A percentile compares a stretch with the other conserved stretches of the same genome.
phyloP scores from a whole-genome alignment of 108 stramenopile genomes.

The Nitzschia inconspicua region DNA sequence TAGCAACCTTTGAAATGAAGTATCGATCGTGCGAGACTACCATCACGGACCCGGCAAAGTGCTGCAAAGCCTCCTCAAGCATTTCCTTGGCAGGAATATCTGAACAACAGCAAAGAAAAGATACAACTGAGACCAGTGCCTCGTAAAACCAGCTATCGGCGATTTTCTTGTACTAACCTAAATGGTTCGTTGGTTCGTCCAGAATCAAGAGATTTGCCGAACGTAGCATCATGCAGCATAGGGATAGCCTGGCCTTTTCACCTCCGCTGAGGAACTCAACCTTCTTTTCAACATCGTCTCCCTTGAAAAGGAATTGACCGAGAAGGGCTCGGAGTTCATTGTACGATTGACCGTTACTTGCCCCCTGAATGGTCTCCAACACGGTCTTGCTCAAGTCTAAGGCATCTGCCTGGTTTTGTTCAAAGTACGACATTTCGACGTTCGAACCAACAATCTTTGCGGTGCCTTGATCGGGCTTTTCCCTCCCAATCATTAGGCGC shows the following conservation, averaged over 20 bases:
- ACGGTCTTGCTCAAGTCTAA: slow-evolving; percentile 90
- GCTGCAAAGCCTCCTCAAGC: slow-evolving; percentile 95
- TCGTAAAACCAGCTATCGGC: not conserved
- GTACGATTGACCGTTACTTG: slow-evolving; percentile 77
- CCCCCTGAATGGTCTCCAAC: slow-evolving; percentile 73
- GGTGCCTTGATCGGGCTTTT: slow-evolving; percentile 68
- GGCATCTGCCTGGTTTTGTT: slow-evolving; percentile 95
- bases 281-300: slow-evolving; percentile 91
- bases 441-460: slow-evolving; percentile 71
- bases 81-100: slow-evolving; percentile 98
- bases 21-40: slow-evolving; percentile 96
- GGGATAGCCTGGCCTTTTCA: slow-evolving; percentile 91
- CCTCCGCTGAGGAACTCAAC: slow-evolving; percentile 88
- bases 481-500: slow-evolving; percentile 81
- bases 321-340: slow-evolving; percentile 90
- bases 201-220: slow-evolving; percentile 89
- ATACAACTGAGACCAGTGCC: not conserved
- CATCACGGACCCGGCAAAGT: slow-evolving; percentile 90
- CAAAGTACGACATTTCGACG: slow-evolving; percentile 87
- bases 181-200: slow-evolving; percentile 89
- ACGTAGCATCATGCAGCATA: slow-evolving; percentile 93
- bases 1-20: slow-evolving; percentile 95
- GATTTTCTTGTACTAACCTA: slow-evolving; percentile 23
- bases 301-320: slow-evolving; percentile 95
- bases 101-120: slow-evolving; percentile 22